Evolutionary conservation across 2,329 filamentous ascomycete genomes (phyloP).

Genomic region (Fusarium annulatum): DNA sequence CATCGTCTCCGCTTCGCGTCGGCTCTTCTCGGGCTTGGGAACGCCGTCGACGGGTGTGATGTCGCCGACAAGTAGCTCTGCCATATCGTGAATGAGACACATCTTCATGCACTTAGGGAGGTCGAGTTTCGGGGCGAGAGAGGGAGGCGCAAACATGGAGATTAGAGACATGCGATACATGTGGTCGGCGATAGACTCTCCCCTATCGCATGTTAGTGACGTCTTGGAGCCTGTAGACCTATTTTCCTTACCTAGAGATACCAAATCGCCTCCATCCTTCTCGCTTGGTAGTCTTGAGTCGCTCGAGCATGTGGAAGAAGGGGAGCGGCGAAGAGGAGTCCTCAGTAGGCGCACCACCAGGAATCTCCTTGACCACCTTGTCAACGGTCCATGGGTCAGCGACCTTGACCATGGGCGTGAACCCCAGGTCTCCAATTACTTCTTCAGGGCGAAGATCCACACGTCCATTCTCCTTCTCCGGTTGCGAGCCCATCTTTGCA

Average conservation of each 20-base stretch:
- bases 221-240: accelerated
- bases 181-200: constrained; percentile 96
- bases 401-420: constrained; percentile 53
- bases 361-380: constrained; percentile 73
- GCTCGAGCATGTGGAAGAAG: constrained; percentile 95
- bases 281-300: constrained; percentile 94
- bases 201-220: constrained; percentile 54
- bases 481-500: constrained; percentile 47
- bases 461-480: constrained; percentile 32
- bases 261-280: constrained; percentile 95
- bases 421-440: constrained; percentile 47
- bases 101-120: constrained; percentile 89
- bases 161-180: constrained; percentile 99
- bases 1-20: constrained; percentile 90
- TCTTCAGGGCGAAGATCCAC: constrained; percentile 33
- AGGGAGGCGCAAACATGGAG: constrained; percentile 86
- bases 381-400: constrained; percentile 65
- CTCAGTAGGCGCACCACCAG: constrained; percentile 63
- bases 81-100: constrained; percentile 98
- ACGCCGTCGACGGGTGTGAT: constrained; percentile 94
- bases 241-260: constrained; percentile 65
- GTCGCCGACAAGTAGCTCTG: constrained; percentile 92
- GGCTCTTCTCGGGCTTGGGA: constrained; percentile 85
- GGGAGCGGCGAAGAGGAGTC: constrained; percentile 79
- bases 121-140: constrained; percentile 78